phyloP scores from a whole-genome alignment of 352 stramenopile genomes.

The Phytophthora parvispora region DNA sequence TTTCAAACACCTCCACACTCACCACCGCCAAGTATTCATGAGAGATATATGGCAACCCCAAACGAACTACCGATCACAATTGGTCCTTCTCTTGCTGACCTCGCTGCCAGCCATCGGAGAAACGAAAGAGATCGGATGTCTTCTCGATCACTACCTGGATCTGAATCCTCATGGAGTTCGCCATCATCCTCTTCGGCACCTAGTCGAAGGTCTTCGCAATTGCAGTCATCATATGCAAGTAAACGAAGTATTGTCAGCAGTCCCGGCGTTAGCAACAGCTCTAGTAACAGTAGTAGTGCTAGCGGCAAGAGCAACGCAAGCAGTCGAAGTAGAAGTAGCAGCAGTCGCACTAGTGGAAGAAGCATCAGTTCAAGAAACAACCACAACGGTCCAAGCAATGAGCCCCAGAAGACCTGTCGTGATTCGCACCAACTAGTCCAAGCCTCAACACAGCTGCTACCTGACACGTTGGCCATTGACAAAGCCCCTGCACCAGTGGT shows the following conservation, averaged over 20 bases:
- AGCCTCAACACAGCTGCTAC: too few species aligned
- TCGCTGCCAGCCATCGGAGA: constrained; percentile 1
- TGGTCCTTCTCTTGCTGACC: constrained; percentile 32
- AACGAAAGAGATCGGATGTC: background rate
- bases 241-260: constrained; percentile 7
- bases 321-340: constrained; percentile 1
- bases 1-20: constrained; percentile 1
- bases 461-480: too few species aligned
- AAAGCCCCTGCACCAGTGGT: background rate
- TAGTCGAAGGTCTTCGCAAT: background rate
- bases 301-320: background rate
- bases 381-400: background rate
- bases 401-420: background rate
- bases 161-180: constrained; percentile 5
- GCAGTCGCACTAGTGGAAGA: background rate
- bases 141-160: background rate
- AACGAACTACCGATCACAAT: background rate
- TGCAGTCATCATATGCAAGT: constrained; percentile 11
- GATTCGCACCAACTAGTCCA: background rate
- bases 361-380: background rate
- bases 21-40: background rate
- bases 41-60: background rate
- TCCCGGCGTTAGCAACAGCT: background rate
- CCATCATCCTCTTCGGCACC: constrained; percentile 9
- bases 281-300: constrained; percentile 11